A percentile compares a stretch with the other conserved stretches of the same genome.
phyloP scores from a whole-genome alignment of 1,139 yeast species.

The Debaryomyces psychrophilus region DNA sequence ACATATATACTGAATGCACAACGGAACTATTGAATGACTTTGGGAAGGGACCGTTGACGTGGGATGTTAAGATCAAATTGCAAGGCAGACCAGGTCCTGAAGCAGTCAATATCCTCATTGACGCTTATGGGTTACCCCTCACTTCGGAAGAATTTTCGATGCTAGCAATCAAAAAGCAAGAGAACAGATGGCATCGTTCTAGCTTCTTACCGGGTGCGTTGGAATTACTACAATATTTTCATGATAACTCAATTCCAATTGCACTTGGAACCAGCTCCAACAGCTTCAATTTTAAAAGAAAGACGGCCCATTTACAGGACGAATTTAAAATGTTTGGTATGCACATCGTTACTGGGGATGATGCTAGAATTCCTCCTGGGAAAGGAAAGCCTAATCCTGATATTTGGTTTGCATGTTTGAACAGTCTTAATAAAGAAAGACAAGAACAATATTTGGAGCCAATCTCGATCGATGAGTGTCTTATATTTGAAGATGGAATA shows the following conservation, averaged over 20 bases:
- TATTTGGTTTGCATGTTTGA: constrained; percentile 84
- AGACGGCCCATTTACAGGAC: constrained; percentile 67
- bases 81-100: constrained; percentile 91
- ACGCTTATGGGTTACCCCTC: constrained; percentile 67
- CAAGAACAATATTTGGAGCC: constrained; percentile 36
- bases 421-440: constrained; percentile 58
- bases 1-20: constrained; percentile 78
- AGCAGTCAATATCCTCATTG: constrained; percentile 61
- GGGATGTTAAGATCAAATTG: constrained; percentile 84
- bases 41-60: constrained; percentile 78
- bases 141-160: constrained; percentile 63
- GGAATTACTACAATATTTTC: constrained; percentile 61
- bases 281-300: constrained; percentile 57
- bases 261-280: constrained; percentile 93
- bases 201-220: constrained; percentile 82
- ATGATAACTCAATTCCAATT: constrained; percentile 60
- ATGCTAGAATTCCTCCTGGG: constrained; percentile 75
- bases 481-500: constrained; percentile 92
- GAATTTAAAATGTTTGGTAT: constrained; percentile 66
- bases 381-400: constrained; percentile 93
- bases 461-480: constrained; percentile 73
- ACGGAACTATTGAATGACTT: constrained; percentile 64
- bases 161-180: constrained; percentile 58
- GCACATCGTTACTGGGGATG: constrained; percentile 86
- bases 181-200: constrained; percentile 61